Evolutionary conservation across 2,329 filamentous ascomycete species (phyloP).

Genomic region (Pseudocercospora fijiensis): DNA sequence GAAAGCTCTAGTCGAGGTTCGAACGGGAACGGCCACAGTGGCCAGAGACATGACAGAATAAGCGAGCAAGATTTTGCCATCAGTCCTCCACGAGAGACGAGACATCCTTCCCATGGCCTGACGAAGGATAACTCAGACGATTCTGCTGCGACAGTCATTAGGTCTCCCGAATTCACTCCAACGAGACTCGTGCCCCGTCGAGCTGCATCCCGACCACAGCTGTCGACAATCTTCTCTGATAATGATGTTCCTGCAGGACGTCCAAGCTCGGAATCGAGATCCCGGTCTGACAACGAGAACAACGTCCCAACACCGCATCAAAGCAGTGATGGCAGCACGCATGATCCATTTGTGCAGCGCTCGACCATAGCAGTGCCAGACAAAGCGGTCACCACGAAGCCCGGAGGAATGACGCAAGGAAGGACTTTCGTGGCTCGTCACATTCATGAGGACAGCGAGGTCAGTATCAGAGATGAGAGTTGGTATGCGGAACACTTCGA

Average conservation of each 20-base stretch:
- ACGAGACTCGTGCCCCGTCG: constrained; percentile 11
- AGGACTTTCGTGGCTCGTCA: constrained; percentile 17
- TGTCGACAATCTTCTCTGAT: constrained; percentile 33
- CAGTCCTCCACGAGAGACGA: constrained; percentile 17
- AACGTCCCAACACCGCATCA: constrained; percentile 14
- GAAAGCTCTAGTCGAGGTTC: constrained; percentile 36
- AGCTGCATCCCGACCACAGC: constrained; percentile 25
- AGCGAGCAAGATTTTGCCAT: constrained; percentile 26
- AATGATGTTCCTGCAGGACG: constrained; percentile 18
- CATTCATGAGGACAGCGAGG: constrained; percentile 21
- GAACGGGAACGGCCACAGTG: constrained; percentile 31
- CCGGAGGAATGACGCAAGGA: constrained; percentile 6
- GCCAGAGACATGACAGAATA: constrained; percentile 35
- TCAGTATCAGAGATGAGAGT: constrained; percentile 35
- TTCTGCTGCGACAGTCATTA: constrained; percentile 23
- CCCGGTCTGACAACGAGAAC: constrained; percentile 23
- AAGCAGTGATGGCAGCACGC: constrained; percentile 13
- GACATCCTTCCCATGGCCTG: constrained; percentile 21
- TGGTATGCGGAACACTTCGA: constrained; percentile 35
- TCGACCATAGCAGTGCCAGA: constrained; percentile 8
- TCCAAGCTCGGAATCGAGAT: constrained; percentile 8
- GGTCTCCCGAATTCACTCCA: constrained; percentile 20
- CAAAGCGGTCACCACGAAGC: constrained; percentile 3
- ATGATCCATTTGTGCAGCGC: constrained; percentile 11
- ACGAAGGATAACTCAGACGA: constrained; percentile 21